These are phyloP conservation scores for Solanum verrucosum DNA, from an alignment of 257 asterid species.

Conservation along the genomic window DNA sequence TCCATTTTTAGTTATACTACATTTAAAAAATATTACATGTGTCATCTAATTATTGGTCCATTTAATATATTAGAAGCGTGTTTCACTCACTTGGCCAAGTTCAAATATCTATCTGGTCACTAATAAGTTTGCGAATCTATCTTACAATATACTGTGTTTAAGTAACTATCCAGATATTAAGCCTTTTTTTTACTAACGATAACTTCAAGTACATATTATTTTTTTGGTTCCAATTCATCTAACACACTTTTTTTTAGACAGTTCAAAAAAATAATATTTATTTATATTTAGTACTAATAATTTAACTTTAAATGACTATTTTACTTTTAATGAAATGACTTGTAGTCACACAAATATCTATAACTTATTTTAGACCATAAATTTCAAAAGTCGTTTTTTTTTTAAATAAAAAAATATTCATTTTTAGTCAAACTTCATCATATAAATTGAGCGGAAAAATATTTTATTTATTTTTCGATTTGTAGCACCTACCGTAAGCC, in stretches of 20 bases:
- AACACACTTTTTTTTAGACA: neutral
- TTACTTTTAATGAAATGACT: too few species aligned
- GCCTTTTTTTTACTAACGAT: neutral
- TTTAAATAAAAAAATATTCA: too few species aligned
- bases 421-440: too few species aligned
- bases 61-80: neutral
- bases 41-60: neutral
- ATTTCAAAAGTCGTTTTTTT: too few species aligned
- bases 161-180: neutral
- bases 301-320: too few species aligned
- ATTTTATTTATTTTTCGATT: neutral
- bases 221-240: accelerated
- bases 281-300: neutral
- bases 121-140: neutral
- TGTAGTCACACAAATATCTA: neutral
- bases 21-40: neutral
- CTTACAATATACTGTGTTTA: neutral
- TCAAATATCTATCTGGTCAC: neutral
- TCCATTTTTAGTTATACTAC: neutral
- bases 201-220: too few species aligned
- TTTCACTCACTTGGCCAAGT: neutral
- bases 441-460: too few species aligned
- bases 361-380: too few species aligned
- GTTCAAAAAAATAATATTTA: too few species aligned
- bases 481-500: neutral